Evolutionary conservation across 495 filamentous ascomycete species (phyloP).

Genomic region (Pyronema domesticum): DNA sequence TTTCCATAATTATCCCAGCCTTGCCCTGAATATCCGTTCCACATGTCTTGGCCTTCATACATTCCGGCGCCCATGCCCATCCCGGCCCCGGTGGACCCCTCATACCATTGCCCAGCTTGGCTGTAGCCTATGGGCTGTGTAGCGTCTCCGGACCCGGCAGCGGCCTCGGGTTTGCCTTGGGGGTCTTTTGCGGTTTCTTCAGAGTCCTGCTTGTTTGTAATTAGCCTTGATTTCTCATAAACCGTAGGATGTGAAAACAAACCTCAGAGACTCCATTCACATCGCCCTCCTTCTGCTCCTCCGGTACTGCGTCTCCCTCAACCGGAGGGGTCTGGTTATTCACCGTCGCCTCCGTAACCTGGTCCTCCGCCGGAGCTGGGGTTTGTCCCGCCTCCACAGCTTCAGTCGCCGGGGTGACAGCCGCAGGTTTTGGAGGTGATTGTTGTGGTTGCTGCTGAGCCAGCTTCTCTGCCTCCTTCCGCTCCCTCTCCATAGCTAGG

Average conservation of each 20-base stretch:
- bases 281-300: background rate
- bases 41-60: conserved; percentile 25
- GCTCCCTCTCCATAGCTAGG: conserved; percentile 38
- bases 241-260: background rate
- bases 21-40: conserved; percentile 46
- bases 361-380: background rate
- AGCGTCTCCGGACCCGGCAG: background rate
- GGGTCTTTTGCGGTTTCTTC: background rate
- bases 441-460: background rate
- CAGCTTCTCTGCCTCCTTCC: conserved; percentile 19
- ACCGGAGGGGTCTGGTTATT: background rate
- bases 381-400: background rate
- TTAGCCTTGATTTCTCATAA: background rate
- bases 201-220: background rate
- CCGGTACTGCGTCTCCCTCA: background rate
- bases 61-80: conserved; percentile 20
- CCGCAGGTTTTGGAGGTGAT: background rate
- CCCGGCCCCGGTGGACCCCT: conserved; percentile 9
- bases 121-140: conserved; percentile 2
- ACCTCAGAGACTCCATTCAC: background rate
- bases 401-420: background rate
- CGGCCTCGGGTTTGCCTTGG: background rate
- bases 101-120: conserved; percentile 18
- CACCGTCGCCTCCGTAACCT: background rate
- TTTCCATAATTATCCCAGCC: conserved; percentile 20